Conservation (phyloP, 2,329 filamentous ascomycete species). For the Ascochyta rabiei region DNA sequence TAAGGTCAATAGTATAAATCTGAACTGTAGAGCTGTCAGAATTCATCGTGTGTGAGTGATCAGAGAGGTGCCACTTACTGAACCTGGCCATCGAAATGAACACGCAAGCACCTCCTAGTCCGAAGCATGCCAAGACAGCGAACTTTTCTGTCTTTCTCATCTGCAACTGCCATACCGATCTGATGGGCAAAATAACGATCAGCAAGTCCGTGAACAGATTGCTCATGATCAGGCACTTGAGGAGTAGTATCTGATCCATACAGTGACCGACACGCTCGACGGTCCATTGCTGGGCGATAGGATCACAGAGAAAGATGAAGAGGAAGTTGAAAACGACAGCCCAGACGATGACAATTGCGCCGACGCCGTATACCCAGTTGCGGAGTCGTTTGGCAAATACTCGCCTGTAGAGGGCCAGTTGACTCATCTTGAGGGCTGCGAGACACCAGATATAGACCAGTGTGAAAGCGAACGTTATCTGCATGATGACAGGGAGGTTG, state of each 20-base stretch:
- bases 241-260: slow-evolving; percentile 29
- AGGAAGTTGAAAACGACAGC: slow-evolving; percentile 31
- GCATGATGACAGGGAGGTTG: slow-evolving; percentile 29
- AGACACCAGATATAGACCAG: slow-evolving; percentile 31
- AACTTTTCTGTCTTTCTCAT: slow-evolving; percentile 34
- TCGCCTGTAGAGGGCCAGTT: slow-evolving; percentile 28
- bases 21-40: slow-evolving; percentile 13
- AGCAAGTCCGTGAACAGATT: slow-evolving; percentile 26
- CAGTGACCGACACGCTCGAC: slow-evolving; percentile 27
- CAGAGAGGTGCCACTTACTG: slow-evolving; percentile 1
- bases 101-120: slow-evolving; percentile 24
- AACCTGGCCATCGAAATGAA: slow-evolving; percentile 31
- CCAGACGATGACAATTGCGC: slow-evolving; percentile 24
- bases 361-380: slow-evolving; percentile 21
- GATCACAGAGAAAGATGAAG: slow-evolving; percentile 32
- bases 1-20: slow-evolving; percentile 21
- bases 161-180: slow-evolving; percentile 26
- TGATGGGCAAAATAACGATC: slow-evolving; percentile 24
- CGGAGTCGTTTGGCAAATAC: slow-evolving; percentile 23
- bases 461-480: slow-evolving; percentile 29
- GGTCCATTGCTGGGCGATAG: slow-evolving; percentile 32
- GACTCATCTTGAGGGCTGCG: slow-evolving; percentile 27
- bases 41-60: background rate
- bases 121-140: slow-evolving; percentile 29
- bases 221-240: slow-evolving; percentile 26